These are phyloP conservation scores for Atractiella rhizophila DNA, from an alignment of 768 basidiomycete species.

Conservation along the genomic window DNA sequence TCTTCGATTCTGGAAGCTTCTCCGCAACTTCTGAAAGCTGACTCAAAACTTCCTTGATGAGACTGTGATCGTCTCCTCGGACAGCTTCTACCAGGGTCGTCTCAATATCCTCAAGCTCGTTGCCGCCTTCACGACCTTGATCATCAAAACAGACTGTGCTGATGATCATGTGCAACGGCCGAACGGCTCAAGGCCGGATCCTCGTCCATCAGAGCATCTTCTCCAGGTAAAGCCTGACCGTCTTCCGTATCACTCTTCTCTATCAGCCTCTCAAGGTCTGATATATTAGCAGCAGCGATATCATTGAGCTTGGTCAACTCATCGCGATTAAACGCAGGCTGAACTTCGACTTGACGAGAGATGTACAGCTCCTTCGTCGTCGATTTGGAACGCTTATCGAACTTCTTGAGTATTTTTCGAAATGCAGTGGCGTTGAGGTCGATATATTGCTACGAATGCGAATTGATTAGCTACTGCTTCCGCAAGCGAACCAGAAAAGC, in stretches of 20 bases:
- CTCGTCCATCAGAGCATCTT: too few relatives aligned
- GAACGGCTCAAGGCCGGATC: too few relatives aligned
- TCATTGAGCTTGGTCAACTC: constrained; percentile 88
- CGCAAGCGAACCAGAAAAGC: not conserved
- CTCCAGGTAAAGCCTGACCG: too few relatives aligned
- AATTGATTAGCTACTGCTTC: not conserved
- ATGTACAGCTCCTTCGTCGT: constrained; percentile 93
- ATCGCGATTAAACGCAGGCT: constrained; percentile 32
- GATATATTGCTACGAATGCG: constrained; percentile 45
- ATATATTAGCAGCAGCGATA: constrained; percentile 22
- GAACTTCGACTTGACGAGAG: constrained; percentile 89
- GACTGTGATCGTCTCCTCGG: constrained; percentile 45
- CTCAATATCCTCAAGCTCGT: constrained; percentile 17
- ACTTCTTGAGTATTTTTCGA: constrained; percentile 92
- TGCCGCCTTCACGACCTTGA: too few relatives aligned
- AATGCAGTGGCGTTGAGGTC: constrained; percentile 94
- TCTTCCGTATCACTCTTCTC: constrained; percentile 27
- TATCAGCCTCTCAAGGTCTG: constrained; percentile 5
- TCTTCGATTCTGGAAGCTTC: constrained; percentile 32
- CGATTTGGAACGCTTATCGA: constrained; percentile 85
- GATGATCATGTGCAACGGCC: too few relatives aligned
- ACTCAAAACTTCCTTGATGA: constrained; percentile 68
- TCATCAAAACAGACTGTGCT: too few relatives aligned
- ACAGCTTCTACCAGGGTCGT: constrained; percentile 9
- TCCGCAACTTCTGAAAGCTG: constrained; percentile 30